Conservation (phyloP, 2,329 filamentous ascomycete genomes). For the Sporothrix brasiliensis region DNA sequence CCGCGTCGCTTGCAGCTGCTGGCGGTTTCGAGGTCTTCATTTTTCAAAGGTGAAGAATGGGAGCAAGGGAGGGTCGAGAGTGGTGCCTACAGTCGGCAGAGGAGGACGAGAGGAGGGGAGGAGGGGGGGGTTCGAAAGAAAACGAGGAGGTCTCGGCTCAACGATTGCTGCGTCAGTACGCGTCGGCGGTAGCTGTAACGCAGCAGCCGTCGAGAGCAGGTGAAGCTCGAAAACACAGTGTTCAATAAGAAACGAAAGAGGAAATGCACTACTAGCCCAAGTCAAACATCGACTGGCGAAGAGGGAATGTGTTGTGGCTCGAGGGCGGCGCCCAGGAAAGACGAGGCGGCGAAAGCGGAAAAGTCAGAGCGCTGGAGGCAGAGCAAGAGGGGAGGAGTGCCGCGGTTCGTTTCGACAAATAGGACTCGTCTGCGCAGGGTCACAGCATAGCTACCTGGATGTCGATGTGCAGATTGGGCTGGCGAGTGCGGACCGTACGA, state of each 20-base stretch:
- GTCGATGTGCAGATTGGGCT: not conserved
- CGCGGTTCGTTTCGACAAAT: slow-evolving; percentile 10
- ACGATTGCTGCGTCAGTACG: not conserved
- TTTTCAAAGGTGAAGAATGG: slow-evolving; percentile 34
- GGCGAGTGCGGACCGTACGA: not conserved
- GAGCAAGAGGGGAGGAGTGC: not conserved
- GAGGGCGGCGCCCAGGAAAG: not conserved
- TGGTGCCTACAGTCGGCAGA: not conserved
- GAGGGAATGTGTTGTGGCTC: not conserved
- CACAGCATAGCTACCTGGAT: slow-evolving; percentile 24
- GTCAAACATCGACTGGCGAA: not conserved
- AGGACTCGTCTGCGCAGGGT: slow-evolving; percentile 1
- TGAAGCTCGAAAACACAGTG: not conserved
- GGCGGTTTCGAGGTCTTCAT: slow-evolving; percentile 62
- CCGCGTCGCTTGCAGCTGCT: slow-evolving; percentile 46
- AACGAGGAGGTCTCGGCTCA: not conserved
- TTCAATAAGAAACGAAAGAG: not conserved
- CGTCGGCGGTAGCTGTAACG: not conserved
- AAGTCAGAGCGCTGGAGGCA: not conserved
- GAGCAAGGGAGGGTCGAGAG: not conserved
- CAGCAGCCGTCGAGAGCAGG: not conserved
- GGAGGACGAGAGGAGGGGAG: not conserved
- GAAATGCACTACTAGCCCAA: slow-evolving; percentile 1
- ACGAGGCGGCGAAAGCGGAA: not conserved
- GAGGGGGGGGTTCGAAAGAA: not conserved